Evolutionary conservation across 1,139 yeast genomes (phyloP).

Genomic region (Lodderomyces margitis): DNA sequence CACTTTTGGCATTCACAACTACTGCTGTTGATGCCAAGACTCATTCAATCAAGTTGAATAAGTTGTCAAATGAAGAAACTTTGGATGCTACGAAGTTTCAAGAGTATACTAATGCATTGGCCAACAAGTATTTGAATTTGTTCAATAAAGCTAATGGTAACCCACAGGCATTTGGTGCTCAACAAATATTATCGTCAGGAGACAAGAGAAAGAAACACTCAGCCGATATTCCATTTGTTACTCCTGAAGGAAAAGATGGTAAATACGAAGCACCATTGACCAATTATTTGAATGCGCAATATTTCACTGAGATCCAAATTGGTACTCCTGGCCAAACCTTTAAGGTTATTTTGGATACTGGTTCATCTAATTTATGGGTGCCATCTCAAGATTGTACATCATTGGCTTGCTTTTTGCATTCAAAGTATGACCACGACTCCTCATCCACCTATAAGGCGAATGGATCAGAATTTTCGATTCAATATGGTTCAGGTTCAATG

Average conservation of each 20-base stretch:
- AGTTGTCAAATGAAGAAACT: slow-evolving; percentile 61
- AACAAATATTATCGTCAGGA: slow-evolving; percentile 11
- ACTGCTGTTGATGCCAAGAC: slow-evolving; percentile 56
- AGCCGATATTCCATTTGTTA: slow-evolving; percentile 47
- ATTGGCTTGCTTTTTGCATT: slow-evolving; percentile 90
- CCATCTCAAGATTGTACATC: slow-evolving; percentile 88
- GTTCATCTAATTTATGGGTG: slow-evolving; percentile 95
- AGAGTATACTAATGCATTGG: slow-evolving; percentile 68
- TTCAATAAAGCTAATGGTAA: slow-evolving; percentile 42
- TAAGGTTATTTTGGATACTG: slow-evolving; percentile 91
- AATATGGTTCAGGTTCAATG: slow-evolving; percentile 89
- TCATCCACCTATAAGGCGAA: slow-evolving; percentile 82
- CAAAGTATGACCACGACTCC: slow-evolving; percentile 78
- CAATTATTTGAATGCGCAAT: slow-evolving; percentile 92
- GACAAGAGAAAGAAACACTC: slow-evolving; percentile 15
- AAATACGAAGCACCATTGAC: slow-evolving; percentile 75
- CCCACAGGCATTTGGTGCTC: slow-evolving; percentile 21
- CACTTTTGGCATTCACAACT: slow-evolving; percentile 40
- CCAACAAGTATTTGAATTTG: slow-evolving; percentile 64
- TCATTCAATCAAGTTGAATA: slow-evolving; percentile 61
- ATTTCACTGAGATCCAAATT: slow-evolving; percentile 80
- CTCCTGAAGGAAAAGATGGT: slow-evolving; percentile 24
- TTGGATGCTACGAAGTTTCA: slow-evolving; percentile 57
- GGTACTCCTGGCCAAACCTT: slow-evolving; percentile 94
- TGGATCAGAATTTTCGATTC: slow-evolving; percentile 80